phyloP scores from a whole-genome alignment of 192 early-diverging fungal species.

The Spizellomyces sp. region DNA sequence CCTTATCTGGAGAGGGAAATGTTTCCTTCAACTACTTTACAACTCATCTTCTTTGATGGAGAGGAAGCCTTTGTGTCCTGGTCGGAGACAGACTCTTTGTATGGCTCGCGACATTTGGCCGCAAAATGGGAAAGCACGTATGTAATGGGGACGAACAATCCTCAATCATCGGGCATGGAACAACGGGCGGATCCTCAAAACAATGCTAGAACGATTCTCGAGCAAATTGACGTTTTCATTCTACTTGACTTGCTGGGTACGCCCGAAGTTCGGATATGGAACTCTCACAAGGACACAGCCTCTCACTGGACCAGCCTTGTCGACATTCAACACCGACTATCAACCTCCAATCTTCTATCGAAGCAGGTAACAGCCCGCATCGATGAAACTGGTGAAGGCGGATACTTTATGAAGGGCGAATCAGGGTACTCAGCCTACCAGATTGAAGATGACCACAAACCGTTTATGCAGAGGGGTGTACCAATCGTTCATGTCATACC shows the following conservation, averaged over 20 bases:
- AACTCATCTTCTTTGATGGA: slow-evolving; percentile 97
- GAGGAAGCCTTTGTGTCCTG: slow-evolving; percentile 88
- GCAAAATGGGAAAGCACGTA: slow-evolving; percentile 66
- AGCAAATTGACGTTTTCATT: slow-evolving; percentile 81
- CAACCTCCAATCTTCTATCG: slow-evolving; percentile 30
- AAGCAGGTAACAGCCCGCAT: neutral
- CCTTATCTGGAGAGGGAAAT: slow-evolving; percentile 3
- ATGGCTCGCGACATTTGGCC: slow-evolving; percentile 88
- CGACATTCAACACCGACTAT: slow-evolving; percentile 71
- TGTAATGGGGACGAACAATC: slow-evolving; percentile 15
- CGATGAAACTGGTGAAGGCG: slow-evolving; percentile 7
- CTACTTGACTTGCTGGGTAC: slow-evolving; percentile 88
- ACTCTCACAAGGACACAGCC: slow-evolving; percentile 67
- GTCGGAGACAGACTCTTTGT: slow-evolving; percentile 80
- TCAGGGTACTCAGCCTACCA: slow-evolving; percentile 24
- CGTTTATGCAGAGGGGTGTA: slow-evolving; percentile 79
- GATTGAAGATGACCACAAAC: slow-evolving; percentile 87
- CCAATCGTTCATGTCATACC: slow-evolving; percentile 89
- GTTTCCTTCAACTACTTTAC: slow-evolving; percentile 58
- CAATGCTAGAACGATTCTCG: slow-evolving; percentile 46
- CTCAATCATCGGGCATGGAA: neutral
- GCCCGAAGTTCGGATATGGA: slow-evolving; percentile 49
- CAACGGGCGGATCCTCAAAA: slow-evolving; percentile 2
- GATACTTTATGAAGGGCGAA: slow-evolving; percentile 42
- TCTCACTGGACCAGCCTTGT: slow-evolving; percentile 70